Evolutionary conservation across 352 stramenopile genomes (phyloP).

Genomic region (Pythium grandisporangium): DNA sequence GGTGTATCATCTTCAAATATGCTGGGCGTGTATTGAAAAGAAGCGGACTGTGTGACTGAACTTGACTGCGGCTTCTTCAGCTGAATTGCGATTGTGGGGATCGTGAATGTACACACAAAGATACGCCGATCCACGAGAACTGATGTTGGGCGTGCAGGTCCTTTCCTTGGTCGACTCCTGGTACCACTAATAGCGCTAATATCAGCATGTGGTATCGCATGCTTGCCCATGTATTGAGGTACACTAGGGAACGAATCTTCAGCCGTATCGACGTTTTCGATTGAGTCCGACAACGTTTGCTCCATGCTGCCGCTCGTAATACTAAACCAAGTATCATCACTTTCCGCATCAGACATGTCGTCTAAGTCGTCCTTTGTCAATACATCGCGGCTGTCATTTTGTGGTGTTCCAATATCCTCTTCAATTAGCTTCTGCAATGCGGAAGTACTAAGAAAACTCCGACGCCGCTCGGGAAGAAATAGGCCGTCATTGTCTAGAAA

Average conservation of each 20-base stretch:
- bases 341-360: conserved; percentile 59
- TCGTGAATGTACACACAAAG: conserved; percentile 74
- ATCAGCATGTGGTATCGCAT: too few relatives aligned
- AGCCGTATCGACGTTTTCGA: conserved; percentile 1
- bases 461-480: conserved; percentile 9
- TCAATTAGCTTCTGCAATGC: conserved; percentile 39
- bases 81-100: conserved; percentile 73
- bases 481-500: conserved; percentile 19
- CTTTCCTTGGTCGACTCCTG: conserved; percentile 1
- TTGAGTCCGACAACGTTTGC: background rate
- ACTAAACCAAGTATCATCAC: conserved; percentile 87
- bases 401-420: conserved; percentile 24
- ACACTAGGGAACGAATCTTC: background rate
- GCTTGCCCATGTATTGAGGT: background rate
- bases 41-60: conserved; percentile 30
- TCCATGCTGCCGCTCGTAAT: conserved; percentile 67
- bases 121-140: conserved; percentile 64
- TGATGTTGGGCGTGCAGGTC: conserved; percentile 10
- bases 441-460: conserved; percentile 40
- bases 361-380: conserved; percentile 37
- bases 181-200: too few relatives aligned
- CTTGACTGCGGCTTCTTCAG: conserved; percentile 60
- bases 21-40: conserved; percentile 40
- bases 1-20: conserved; percentile 32
- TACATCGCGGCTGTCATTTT: too few relatives aligned